phyloP scores from a whole-genome alignment of 2,329 filamentous ascomycete species.

The Penicillium sp. region DNA sequence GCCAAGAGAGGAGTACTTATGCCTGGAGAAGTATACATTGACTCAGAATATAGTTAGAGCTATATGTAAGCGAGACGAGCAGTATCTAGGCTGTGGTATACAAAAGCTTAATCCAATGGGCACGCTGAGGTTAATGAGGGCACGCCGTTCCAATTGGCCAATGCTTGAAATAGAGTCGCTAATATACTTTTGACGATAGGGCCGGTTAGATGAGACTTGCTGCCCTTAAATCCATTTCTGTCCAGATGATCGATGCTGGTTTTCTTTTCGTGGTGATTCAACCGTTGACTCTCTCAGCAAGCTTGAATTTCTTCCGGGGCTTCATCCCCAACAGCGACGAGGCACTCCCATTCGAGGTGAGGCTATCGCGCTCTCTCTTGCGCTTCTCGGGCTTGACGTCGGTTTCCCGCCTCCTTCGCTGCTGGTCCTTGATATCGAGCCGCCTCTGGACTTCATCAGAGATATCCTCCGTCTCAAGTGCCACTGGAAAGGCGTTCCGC shows the following conservation, averaged over 20 bases:
- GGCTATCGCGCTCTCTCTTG: constrained; percentile 48
- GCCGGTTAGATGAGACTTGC: neutral
- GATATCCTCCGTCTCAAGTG: constrained; percentile 50
- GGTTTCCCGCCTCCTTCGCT: constrained; percentile 35
- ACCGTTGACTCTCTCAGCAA: neutral
- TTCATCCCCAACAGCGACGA: constrained; percentile 22
- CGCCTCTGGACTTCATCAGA: constrained; percentile 51
- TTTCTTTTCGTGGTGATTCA: neutral
- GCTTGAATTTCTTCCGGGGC: constrained; percentile 30
- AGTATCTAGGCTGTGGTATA: neutral
- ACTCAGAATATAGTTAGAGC: neutral
- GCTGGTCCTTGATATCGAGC: constrained; percentile 49
- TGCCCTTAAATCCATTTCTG: neutral
- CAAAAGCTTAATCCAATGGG: neutral
- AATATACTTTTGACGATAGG: neutral
- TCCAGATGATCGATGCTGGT: neutral
- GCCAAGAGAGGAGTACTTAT: neutral
- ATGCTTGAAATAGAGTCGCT: neutral
- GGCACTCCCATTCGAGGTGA: constrained; percentile 33
- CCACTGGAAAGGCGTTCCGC: constrained; percentile 27
- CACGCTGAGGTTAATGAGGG: neutral
- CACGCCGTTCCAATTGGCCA: neutral
- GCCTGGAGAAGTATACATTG: neutral
- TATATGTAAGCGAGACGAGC: neutral
- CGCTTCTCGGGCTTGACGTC: constrained; percentile 35